Conservation (phyloP, 257 asterid genomes). For the Solanum tarijense region DNA sequence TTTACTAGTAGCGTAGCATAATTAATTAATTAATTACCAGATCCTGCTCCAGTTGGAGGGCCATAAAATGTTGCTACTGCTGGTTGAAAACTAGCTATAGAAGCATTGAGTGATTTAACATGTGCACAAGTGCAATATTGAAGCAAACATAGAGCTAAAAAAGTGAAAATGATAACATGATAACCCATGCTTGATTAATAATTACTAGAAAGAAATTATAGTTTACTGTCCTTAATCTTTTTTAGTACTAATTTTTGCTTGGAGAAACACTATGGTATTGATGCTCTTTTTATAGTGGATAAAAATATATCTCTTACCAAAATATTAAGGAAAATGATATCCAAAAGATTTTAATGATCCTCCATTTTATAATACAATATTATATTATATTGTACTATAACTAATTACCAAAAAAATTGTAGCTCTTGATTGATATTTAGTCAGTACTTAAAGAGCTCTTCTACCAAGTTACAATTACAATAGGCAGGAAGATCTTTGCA, state of each 20-base stretch:
- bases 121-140: neutral
- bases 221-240: too few relatives aligned
- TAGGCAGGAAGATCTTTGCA: neutral
- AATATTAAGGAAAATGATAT: neutral
- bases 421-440: neutral
- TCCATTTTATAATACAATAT: neutral
- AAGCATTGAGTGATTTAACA: neutral
- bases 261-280: neutral
- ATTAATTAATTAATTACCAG: neutral
- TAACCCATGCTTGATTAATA: neutral
- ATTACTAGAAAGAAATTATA: neutral
- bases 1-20: neutral
- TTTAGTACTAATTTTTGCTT: neutral
- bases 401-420: neutral
- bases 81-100: neutral
- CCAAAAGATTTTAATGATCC: neutral
- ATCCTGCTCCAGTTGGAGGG: conserved; percentile 17
- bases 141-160: neutral
- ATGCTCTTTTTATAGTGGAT: neutral
- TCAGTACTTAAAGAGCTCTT: neutral
- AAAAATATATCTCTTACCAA: neutral
- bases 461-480: neutral
- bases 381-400: neutral
- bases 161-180: neutral
- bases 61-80: conserved; percentile 31